Evolutionary conservation across 192 early-diverging fungal species (phyloP).

Genomic region (Dissophora ornata): DNA sequence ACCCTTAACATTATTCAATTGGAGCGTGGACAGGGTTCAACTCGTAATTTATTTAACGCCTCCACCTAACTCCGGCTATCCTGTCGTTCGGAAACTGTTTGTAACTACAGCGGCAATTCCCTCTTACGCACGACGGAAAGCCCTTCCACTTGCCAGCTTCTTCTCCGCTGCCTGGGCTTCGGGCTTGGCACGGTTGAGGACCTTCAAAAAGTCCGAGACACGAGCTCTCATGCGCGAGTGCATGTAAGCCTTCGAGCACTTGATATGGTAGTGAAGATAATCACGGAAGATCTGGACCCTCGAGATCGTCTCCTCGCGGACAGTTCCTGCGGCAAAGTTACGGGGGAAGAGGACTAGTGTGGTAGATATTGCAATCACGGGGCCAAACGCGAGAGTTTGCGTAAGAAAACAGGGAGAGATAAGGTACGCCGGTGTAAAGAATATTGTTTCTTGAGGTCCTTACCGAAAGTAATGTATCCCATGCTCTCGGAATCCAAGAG

Average conservation of each 20-base stretch:
- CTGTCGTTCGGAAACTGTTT: no score
- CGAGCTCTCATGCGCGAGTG: conserved; percentile 97
- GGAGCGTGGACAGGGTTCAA: background rate
- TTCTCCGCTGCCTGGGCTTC: conserved; percentile 82
- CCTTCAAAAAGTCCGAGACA: conserved; percentile 96
- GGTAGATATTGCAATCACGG: background rate
- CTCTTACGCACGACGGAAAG: conserved; percentile 25
- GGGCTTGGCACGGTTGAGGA: conserved; percentile 98
- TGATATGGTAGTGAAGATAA: conserved; percentile 99
- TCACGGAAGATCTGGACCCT: conserved; percentile 97
- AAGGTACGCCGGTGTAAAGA: background rate
- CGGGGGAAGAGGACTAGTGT: conserved; percentile 92
- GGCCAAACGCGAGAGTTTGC: background rate
- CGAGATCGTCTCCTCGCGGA: conserved; percentile 91
- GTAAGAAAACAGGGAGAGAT: no score
- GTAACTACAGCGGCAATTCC: no score
- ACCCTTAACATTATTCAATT: background rate
- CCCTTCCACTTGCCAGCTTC: conserved; percentile 71
- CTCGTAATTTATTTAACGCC: no score
- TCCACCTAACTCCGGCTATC: no score
- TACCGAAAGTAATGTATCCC: conserved; percentile 97
- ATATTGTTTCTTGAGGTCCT: background rate
- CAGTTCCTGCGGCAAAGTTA: conserved; percentile 78
- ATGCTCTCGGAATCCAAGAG: conserved; percentile 84
- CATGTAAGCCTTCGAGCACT: conserved; percentile 99